Evolutionary conservation across 805 yeast genomes (phyloP).

Genomic region (Saccharomycopsis javanensis): DNA sequence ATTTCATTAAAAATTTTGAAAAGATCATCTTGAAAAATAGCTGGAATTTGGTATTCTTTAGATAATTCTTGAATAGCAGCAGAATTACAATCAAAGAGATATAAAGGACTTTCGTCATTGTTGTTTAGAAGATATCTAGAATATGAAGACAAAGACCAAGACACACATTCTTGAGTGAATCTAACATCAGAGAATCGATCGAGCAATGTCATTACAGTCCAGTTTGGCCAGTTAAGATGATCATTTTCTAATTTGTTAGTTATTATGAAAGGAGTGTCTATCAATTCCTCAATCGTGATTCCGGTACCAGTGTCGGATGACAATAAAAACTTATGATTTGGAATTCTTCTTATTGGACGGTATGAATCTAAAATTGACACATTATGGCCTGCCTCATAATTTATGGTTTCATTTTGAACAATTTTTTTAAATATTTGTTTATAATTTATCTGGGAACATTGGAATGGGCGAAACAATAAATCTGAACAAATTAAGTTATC

Average conservation of each 20-base stretch:
- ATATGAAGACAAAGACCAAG: slow-evolving; percentile 63
- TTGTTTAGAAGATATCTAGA: slow-evolving; percentile 50
- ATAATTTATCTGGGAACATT: slow-evolving; percentile 66
- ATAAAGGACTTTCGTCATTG: slow-evolving; percentile 74
- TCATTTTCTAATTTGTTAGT: slow-evolving; percentile 20
- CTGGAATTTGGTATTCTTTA: slow-evolving; percentile 45
- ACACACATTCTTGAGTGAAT: slow-evolving; percentile 79
- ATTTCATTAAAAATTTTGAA: slow-evolving; percentile 39
- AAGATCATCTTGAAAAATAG: slow-evolving; percentile 46
- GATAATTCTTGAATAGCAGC: slow-evolving; percentile 51
- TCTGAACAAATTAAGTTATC: slow-evolving; percentile 61
- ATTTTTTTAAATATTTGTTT: slow-evolving; percentile 36
- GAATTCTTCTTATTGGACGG: slow-evolving; percentile 30
- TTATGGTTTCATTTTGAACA: slow-evolving; percentile 35
- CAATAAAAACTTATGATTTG: slow-evolving; percentile 34
- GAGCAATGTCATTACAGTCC: slow-evolving; percentile 46
- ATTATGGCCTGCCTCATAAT: slow-evolving; percentile 8
- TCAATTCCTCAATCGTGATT: slow-evolving; percentile 26
- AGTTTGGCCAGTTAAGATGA: slow-evolving; percentile 49
- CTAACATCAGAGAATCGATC: slow-evolving; percentile 45
- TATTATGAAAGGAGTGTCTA: slow-evolving; percentile 57
- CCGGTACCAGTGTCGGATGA: slow-evolving; percentile 32
- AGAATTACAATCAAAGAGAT: slow-evolving; percentile 74
- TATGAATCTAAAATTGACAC: slow-evolving; percentile 13
- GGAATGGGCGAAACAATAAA: slow-evolving; percentile 71